Base-by-base conservation (phyloP, 75 land plant species). In the Cupressus sempervirens region DNA sequence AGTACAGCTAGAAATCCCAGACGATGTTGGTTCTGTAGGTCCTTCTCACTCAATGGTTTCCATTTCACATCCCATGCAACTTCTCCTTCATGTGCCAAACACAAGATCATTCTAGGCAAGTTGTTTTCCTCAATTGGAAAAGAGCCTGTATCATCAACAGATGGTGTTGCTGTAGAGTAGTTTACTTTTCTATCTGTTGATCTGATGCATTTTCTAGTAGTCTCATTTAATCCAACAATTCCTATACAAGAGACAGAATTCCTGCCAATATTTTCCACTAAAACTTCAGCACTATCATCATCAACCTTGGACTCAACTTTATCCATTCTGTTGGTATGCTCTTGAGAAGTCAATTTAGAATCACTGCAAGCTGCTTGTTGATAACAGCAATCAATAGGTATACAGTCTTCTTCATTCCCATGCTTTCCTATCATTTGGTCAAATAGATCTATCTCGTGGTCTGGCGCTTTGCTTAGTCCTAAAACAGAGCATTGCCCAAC, bases 51-150 rank as follows among this genome's bases (percentile, higher is more conserved):
- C 29, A 14, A 53, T 48, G 99, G 98, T 79, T 85, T 88, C 99
- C 99, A 98, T 88, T 98, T 98, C 56, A 92, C 89, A 94, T 98
- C 99, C 98, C 98, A 98, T 40, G 95, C 91, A 86, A 98, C 93
- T 85, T 89, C 95, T 83, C 98, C 99, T 88, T 96, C 93, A 88
- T 98, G 99, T 46, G 92, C 99, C 48, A 98, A 77, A 84, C 96
- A 96, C 34, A 98, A 65, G 26, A 94, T 93, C 84, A 94, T 83
- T 84, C 93, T 91, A 35, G 98, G 99, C 29, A 91, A 80, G 76
- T 87, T 87, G 82, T 84, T 40, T 65, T 87, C 88, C 81, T 85
- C 46, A n/a, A 83, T 88, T 36, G 85, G 77, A 46, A 40, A 3
- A 76, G 15, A 73, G 29, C 50, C 34, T 36, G 86, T 16, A n/a